Evolutionary conservation across 2,329 filamentous ascomycete species (phyloP).

Genomic region (Trichoderma aggressivum): DNA sequence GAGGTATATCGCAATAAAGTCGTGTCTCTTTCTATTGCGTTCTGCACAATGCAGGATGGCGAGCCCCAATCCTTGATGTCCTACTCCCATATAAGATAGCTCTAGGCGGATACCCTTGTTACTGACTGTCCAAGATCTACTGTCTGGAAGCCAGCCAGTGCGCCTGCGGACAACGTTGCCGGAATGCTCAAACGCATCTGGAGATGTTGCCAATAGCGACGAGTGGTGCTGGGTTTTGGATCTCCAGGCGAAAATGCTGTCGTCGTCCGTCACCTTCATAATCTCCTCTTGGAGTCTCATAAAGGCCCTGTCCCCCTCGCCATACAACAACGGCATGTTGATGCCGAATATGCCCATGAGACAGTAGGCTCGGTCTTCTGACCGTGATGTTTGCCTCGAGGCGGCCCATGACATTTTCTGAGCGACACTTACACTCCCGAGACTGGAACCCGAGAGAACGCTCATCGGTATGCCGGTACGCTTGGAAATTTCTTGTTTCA

Average conservation of each 20-base stretch:
- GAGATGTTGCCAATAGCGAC: background rate
- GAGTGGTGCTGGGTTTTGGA: background rate
- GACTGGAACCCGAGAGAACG: background rate
- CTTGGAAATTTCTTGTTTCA: background rate
- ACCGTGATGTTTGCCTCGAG: background rate
- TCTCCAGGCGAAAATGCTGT: slow-evolving; percentile 10
- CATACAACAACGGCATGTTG: slow-evolving; percentile 4
- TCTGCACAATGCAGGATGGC: slow-evolving; percentile 2
- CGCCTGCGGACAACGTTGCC: background rate
- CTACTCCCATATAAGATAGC: slow-evolving; percentile 5
- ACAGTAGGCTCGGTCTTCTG: slow-evolving; percentile 12
- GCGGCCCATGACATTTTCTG: slow-evolving; percentile 3
- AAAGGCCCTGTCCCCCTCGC: slow-evolving; percentile 2
- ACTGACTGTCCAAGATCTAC: background rate
- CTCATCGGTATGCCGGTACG: slow-evolving; percentile 1
- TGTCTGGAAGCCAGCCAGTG: background rate
- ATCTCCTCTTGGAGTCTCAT: background rate
- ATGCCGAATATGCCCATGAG: slow-evolving; percentile 10
- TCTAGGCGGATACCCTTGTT: background rate
- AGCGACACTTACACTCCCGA: background rate
- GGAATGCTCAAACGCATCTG: background rate
- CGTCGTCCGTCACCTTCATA: slow-evolving; percentile 6
- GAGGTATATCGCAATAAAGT: slow-evolving; percentile 5
- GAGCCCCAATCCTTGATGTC: background rate
- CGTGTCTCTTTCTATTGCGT: background rate